Evolutionary conservation across 768 basidiomycete genomes (phyloP).

Genomic region (Amanita thiersii): DNA sequence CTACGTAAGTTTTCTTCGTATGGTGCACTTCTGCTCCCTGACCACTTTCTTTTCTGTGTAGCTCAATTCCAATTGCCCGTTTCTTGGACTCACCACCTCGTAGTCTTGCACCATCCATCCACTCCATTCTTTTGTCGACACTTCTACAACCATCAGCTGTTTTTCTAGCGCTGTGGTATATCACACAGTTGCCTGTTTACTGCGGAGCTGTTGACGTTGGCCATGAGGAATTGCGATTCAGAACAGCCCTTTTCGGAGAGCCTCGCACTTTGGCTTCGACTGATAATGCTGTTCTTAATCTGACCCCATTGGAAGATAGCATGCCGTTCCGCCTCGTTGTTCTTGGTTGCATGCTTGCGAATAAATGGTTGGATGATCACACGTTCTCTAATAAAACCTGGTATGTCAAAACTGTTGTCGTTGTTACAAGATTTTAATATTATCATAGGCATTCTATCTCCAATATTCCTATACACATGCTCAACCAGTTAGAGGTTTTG

Average conservation of each 20-base stretch:
- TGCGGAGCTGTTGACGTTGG: constrained; percentile 45
- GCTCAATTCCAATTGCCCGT: constrained; percentile 24
- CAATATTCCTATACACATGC: constrained; percentile 56
- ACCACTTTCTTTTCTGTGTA: constrained; percentile 14
- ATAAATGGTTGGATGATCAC: constrained; percentile 86
- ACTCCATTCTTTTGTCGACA: constrained; percentile 70
- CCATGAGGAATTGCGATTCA: constrained; percentile 54
- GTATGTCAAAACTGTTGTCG: constrained; percentile 29
- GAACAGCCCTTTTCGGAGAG: constrained; percentile 54
- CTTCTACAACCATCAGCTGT: constrained; percentile 77
- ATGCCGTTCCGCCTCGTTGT: constrained; percentile 70
- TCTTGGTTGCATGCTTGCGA: constrained; percentile 78
- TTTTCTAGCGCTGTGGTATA: constrained; percentile 76
- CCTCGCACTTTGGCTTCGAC: constrained; percentile 1
- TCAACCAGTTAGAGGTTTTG: constrained; percentile 67
- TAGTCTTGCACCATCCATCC: constrained; percentile 53
- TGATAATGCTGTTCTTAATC: constrained; percentile 1
- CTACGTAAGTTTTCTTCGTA: constrained; percentile 39
- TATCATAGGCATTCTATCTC: constrained; percentile 69
- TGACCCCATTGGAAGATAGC: constrained; percentile 43
- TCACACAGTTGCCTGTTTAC: constrained; percentile 66
- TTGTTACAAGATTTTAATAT: constrained; percentile 8
- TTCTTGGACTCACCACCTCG: constrained; percentile 41
- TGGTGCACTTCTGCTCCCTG: constrained; percentile 3
- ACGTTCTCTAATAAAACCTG: constrained; percentile 88